Evolutionary conservation across 2,329 filamentous ascomycete species (phyloP), one percentile per base, ranked within the genome.

Genomic region (Aspergillus sp.): DNA sequence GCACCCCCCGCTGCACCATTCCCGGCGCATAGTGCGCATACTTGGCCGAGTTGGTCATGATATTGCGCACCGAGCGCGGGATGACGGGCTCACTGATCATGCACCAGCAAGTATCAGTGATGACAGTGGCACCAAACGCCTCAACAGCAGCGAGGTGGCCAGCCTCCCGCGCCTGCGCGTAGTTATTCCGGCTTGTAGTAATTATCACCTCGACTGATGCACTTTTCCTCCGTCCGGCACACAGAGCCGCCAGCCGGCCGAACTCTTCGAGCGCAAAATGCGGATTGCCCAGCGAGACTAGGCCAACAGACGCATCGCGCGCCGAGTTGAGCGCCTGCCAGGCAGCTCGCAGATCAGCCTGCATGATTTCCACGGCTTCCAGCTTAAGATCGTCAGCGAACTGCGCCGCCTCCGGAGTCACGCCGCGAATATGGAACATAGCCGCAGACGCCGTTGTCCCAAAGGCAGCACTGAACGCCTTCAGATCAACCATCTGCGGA

Each of bases 51-150:
- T 78, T 78, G 0, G 70, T 77, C 74, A 75, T 70, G 50, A 79
- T 70, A 1, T 59, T 65, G 2, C 59, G 58, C 0, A 61, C 54
- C 2, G 46, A 9, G 0, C 6, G 33, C 3, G 64, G 65, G 8
- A 78, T 71, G 0, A 73, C 58, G 0, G 75, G 73, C 42, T 77
- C 72, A 1, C 52, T 50, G 14, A 78, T 69, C 72, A 79, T 75
- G 54, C 76, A 79, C 76, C 76, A 79, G 49, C 76, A 79, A 0
- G 74, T 77, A 53, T 79, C 75, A 0, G 71, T 77, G 11, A 78
- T 60, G 4, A 77, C 47, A 19, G 64, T 60, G 1, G 62, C 73
- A 0, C 76, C 75, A 47, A 77, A 77, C 0, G 13, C 32, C 13
- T 72, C 60, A 2, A 79, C 36, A 6, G 47, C 47, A 0, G 58